Base-by-base conservation (phyloP, 495 filamentous ascomycete species). In the Penicillium salamii region DNA sequence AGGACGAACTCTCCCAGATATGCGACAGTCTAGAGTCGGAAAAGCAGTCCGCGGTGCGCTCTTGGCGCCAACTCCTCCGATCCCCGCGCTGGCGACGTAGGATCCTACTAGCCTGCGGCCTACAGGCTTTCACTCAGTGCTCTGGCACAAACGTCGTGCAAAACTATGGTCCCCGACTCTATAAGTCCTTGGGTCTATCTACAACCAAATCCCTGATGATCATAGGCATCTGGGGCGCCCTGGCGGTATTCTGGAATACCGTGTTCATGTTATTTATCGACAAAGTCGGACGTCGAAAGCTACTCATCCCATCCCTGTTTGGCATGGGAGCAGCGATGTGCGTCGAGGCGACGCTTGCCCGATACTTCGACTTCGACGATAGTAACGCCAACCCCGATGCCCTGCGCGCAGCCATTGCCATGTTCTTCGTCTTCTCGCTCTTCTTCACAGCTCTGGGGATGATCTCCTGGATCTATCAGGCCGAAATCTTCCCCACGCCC, bases 401-500 rank as follows among this genome's bases (percentile, higher is more conserved):
- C 24, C 66, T 79, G n/a, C 74, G 72, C 3, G 68, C 76, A 18
- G 79, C 78, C 38, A 77, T 81, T 19, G 75, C 76, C 51, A 78
- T 84, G 65, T 78, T 80, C 53, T 74, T 80, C 32, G 71, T 82
- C 24, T 84, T 81, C 35, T 74, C 73, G 3, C 60, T 82, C 38
- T 84, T 77, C 54, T 81, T 72, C 45, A 80, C 78, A 20, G 63
- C 71, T 28, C 58, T 79, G 15, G 78, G 77, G 2, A 68, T 78
- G 23, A 78, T 80, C 53, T 78, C 77, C 7, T 81, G 78, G 72
- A 71, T 79, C 41, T 80, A 81, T 44, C 74, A 66, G 57, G 67
- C 76, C n/a, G 79, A 83, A 54, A 78, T 83, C 23, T 80, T 81
- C 60, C 77, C 78, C 2, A 76, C 76, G 6, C 69, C 78, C 15